Evolutionary conservation across 305 asterid genomes (phyloP), one percentile per base, ranked within the genome.

Genomic region (Ajuga reptans): DNA sequence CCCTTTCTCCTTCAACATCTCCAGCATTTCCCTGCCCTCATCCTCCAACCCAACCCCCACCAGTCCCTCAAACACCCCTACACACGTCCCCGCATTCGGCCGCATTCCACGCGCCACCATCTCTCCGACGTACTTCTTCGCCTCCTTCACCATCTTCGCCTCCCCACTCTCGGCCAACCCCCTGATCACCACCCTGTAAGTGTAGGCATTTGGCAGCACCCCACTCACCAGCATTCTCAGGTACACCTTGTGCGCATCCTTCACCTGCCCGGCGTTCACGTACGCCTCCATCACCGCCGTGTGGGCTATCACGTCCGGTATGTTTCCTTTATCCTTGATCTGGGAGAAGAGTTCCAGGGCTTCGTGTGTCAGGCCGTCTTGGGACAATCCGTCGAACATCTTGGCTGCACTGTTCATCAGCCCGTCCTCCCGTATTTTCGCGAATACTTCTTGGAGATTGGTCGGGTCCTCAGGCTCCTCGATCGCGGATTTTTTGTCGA

Each of bases 381-480:
- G 91, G 3, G 96, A 89, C 96, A 91, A 84, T 78, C 96, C 97
- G 82, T 91, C 96, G 89, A 91, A 89, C 97, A 91, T 91, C 94
- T 91, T 89, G 56, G 78, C 95, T 59, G 95, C 97, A 72, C 80
- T 79, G 70, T 75, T 82, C 81, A 78, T 80, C 3, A 91, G 80
- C 27, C 95, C 97, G 6, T 82, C 93, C 34, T 75, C 73, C 3
- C 94, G 83, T 3, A 91, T 77, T 4, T 75, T 80, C 0, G 87
- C 91, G 77, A 91, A 91, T 70, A 89, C 92, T 69, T 91, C 86
- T 47, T 80, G 94, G 27, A 91, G 86, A 65, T 91, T 87, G 47
- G 56, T 81, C 7, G 96, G 97, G 75, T 87, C 97, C 0, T 78
- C 83, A 6, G 85, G 85, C 34, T 84, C 87, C 47, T 78, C 82